Percentiles rank a stretch among this genome's conserved stretches.
These are phyloP conservation scores for Flueggea neowawraea DNA, from an alignment of 441 rosid genomes.

Conservation along the genomic window DNA sequence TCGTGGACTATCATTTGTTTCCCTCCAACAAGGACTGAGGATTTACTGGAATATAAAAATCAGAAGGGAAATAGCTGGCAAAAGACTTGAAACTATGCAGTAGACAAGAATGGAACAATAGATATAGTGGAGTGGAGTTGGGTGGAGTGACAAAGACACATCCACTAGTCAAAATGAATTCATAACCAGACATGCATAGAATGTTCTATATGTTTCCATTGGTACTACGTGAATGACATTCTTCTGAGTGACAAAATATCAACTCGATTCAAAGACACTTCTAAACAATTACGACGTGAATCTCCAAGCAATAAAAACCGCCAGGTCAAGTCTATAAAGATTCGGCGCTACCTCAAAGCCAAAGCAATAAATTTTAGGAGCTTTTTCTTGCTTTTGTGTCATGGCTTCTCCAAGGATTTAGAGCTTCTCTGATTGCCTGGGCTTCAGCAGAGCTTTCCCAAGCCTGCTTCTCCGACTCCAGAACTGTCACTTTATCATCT, in stretches of 20 bases:
- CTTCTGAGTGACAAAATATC: neutral
- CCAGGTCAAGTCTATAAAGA: neutral
- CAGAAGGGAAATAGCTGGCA: neutral
- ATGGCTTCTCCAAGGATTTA: slow-evolving; percentile 86
- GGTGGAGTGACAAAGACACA: neutral
- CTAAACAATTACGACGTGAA: neutral
- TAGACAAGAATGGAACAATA: neutral
- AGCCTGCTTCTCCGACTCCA: slow-evolving; percentile 89
- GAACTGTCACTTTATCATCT: slow-evolving; percentile 88
- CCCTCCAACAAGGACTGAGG: neutral
- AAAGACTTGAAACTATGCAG: neutral
- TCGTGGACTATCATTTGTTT: neutral
- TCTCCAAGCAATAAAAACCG: neutral
- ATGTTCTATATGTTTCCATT: neutral
- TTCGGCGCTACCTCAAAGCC: neutral
- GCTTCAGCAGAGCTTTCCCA: slow-evolving; percentile 81
- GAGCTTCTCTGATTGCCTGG: slow-evolving; percentile 74
- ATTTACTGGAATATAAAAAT: neutral
- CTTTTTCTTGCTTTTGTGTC: slow-evolving; percentile 40
- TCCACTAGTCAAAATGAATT: neutral
- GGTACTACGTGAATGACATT: neutral
- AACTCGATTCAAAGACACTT: neutral
- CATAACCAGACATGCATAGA: neutral
- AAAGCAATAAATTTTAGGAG: slow-evolving; percentile 19
- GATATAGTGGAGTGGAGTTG: neutral